Evolutionary conservation across 768 basidiomycete genomes (phyloP), one percentile per base, ranked within the genome.

Genomic region (Neoboletus brunneissimus): DNA sequence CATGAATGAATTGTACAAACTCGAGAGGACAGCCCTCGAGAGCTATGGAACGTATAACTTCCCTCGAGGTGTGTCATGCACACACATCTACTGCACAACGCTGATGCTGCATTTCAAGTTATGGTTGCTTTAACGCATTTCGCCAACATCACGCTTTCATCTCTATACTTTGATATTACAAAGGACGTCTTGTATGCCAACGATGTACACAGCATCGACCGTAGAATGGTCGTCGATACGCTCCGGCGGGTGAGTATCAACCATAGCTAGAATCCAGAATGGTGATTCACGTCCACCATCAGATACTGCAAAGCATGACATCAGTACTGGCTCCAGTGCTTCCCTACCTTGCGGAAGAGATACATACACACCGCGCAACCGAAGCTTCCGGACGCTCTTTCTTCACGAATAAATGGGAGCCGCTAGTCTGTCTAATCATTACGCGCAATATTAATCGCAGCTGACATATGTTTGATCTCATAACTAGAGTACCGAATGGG

Each of bases 331-430:
- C 92, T 0, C 96, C 96, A 0, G 85, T 98, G 27, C 76, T 92
- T 2, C 96, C 96, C 10, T 90, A 96, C 66, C 81, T 97, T 6
- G 89, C 92, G 0, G 94, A 97, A 72, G 96, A 98, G 70, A 83
- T 95, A 53, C 80, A 90, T 23, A 68, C 68, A 15, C 69, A 72
- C 20, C 51, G 55, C 44, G 55, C 34, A 32, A 58, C 52, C 0
- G 51, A 54, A 13, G 51, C 63, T 9, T 62, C 60, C 31, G 67
- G 61, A 0, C 68, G 57, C 0, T 94, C 91, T 0, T 79, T 91
- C n/a, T 96, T 94, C 64, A 75, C 76, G 57, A 77, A 75, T 4
- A 75, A 73, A n/a, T 96, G 94, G 94, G 66, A 62, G 43, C 79
- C 83, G 23, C 64, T 91, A 57, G 94, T 92, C 63, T 34, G 86